phyloP scores from a whole-genome alignment of 2,329 filamentous ascomycete genomes.

The Talaromyces sp. region DNA sequence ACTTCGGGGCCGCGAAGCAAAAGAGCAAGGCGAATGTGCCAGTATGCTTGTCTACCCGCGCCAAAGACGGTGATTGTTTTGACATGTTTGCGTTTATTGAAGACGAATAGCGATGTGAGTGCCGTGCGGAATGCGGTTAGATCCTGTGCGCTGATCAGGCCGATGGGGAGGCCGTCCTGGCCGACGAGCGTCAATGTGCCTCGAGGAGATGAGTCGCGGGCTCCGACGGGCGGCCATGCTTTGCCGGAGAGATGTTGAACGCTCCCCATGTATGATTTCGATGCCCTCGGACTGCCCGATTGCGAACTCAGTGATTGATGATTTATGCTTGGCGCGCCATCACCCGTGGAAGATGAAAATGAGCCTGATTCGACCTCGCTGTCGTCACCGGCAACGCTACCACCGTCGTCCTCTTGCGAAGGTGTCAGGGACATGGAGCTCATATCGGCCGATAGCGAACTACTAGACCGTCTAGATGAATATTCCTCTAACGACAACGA shows the following conservation, averaged over 20 bases:
- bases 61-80: constrained; percentile 81
- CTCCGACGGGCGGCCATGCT: constrained; percentile 30
- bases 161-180: constrained; percentile 55
- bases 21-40: constrained; percentile 84
- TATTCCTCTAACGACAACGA: constrained; percentile 14
- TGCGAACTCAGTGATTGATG: constrained; percentile 25
- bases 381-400: constrained; percentile 7
- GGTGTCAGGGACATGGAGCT: constrained; percentile 14
- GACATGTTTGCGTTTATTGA: constrained; percentile 65
- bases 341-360: constrained; percentile 24
- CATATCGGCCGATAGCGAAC: constrained; percentile 16
- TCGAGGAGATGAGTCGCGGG: constrained; percentile 48
- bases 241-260: constrained; percentile 32
- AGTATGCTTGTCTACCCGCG: constrained; percentile 85
- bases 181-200: constrained; percentile 61
- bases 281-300: constrained; percentile 29
- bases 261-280: constrained; percentile 18
- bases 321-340: constrained; percentile 22
- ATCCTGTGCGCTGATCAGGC: constrained; percentile 64
- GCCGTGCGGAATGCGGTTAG: constrained; percentile 68
- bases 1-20: constrained; percentile 64
- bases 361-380: constrained; percentile 10
- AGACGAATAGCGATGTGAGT: constrained; percentile 57
- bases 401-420: background rate
- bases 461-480: constrained; percentile 15